Conservation (phyloP, 2,329 filamentous ascomycete genomes). For the Fonsecaea nubica region DNA sequence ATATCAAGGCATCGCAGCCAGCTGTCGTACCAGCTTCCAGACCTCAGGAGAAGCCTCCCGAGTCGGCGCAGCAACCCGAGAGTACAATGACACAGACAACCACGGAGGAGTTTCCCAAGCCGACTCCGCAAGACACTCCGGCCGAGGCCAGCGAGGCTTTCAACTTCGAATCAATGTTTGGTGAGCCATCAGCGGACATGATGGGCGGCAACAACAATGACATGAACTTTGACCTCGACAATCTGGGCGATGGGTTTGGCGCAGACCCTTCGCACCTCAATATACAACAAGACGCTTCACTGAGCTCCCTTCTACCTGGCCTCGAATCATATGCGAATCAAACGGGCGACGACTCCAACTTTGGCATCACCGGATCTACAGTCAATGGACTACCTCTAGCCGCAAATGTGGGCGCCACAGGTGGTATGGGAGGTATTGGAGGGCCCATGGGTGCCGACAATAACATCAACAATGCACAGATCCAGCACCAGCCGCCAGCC, state of each 20-base stretch:
- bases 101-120: conserved; percentile 35
- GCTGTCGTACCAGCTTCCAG: conserved; percentile 18
- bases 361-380: conserved; percentile 42
- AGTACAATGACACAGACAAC: conserved; percentile 39
- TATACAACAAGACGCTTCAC: conserved; percentile 36
- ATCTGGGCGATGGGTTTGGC: conserved; percentile 45
- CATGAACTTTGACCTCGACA: conserved; percentile 48
- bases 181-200: conserved; percentile 42
- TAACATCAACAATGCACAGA: neutral
- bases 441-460: neutral
- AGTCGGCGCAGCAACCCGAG: conserved; percentile 21
- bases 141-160: conserved; percentile 45
- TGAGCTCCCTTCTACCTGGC: conserved; percentile 43
- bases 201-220: conserved; percentile 37
- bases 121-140: conserved; percentile 41
- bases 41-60: conserved; percentile 27
- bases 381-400: conserved; percentile 34
- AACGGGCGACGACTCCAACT: conserved; percentile 37
- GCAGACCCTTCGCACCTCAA: conserved; percentile 49
- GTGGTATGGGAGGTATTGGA: neutral
- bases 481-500: conserved; percentile 21
- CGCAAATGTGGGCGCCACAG: neutral
- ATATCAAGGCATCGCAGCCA: conserved; percentile 26
- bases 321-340: conserved; percentile 45
- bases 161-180: conserved; percentile 51